Evolutionary conservation across 1,139 yeast genomes (phyloP).

Genomic region (Lodderomyces elongisporus): DNA sequence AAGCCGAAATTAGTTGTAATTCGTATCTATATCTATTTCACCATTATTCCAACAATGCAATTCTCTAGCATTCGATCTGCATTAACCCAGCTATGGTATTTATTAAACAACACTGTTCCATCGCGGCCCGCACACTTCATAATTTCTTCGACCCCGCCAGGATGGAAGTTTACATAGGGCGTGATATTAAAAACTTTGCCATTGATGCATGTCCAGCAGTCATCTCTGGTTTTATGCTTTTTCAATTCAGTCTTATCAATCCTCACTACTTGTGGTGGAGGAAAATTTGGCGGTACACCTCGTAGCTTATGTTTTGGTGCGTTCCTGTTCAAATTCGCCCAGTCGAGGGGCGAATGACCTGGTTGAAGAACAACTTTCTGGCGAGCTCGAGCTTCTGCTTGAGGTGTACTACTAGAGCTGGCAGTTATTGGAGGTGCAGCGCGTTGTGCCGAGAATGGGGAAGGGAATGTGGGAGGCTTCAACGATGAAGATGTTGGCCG

Average conservation of each 20-base stretch:
- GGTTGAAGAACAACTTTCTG: slow-evolving; percentile 64
- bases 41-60: slow-evolving; percentile 63
- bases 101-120: slow-evolving; percentile 73
- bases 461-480: slow-evolving; percentile 16
- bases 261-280: slow-evolving; percentile 43
- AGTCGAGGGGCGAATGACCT: slow-evolving; percentile 82
- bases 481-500: too few relatives aligned
- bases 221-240: slow-evolving; percentile 52
- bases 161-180: slow-evolving; percentile 79
- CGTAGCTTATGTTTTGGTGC: slow-evolving; percentile 29
- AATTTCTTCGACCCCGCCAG: slow-evolving; percentile 83
- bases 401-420: slow-evolving; percentile 4
- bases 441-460: slow-evolving; percentile 4
- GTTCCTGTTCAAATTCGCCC: slow-evolving; percentile 58
- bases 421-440: slow-evolving; percentile 10
- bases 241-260: slow-evolving; percentile 58
- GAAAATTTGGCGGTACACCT: slow-evolving; percentile 37
- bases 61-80: slow-evolving; percentile 74
- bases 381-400: slow-evolving; percentile 19
- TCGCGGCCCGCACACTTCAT: slow-evolving; percentile 81
- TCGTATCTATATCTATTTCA: too few relatives aligned
- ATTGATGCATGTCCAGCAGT: slow-evolving; percentile 82
- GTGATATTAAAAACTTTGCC: slow-evolving; percentile 84
- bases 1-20: too few relatives aligned
- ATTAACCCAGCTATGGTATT: slow-evolving; percentile 87